Evolutionary conservation across 164 flowering plant species (phyloP).

Genomic region (Nymphaea thermarum): DNA sequence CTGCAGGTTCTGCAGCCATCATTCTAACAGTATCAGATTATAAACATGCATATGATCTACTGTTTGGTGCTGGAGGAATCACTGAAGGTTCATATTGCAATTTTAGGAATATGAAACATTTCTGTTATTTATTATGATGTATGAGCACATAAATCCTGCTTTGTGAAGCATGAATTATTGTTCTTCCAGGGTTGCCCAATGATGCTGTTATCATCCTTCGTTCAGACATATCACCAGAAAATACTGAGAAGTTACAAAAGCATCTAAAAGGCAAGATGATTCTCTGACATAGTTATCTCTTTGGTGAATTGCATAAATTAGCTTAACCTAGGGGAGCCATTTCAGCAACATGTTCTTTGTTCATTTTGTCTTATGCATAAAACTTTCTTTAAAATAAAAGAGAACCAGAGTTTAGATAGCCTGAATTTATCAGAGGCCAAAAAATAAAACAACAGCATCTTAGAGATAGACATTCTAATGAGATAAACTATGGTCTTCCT

Average conservation of each 20-base stretch:
- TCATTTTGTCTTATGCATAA: neutral
- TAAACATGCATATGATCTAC: slow-evolving; percentile 34
- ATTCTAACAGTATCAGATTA: slow-evolving; percentile 27
- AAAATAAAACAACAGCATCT: too few relatives aligned
- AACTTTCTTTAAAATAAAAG: neutral
- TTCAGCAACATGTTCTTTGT: neutral
- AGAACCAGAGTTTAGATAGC: too few relatives aligned
- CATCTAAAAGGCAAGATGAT: slow-evolving; percentile 36
- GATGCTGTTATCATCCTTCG: slow-evolving; percentile 47
- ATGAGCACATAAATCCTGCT: slow-evolving; percentile 1
- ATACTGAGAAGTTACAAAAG: slow-evolving; percentile 50
- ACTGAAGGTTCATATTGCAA: slow-evolving; percentile 30
- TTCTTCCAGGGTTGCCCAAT: slow-evolving; percentile 38
- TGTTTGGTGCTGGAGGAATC: slow-evolving; percentile 36
- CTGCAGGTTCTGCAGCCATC: slow-evolving; percentile 57
- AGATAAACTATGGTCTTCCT: too few relatives aligned
- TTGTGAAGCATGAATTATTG: neutral
- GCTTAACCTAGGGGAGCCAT: neutral
- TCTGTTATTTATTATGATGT: neutral
- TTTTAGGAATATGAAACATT: slow-evolving; percentile 3
- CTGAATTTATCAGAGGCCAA: too few relatives aligned
- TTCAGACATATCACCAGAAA: slow-evolving; percentile 30
- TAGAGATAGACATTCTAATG: too few relatives aligned
- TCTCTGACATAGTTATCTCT: neutral
- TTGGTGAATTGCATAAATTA: neutral